Conservation (phyloP, 305 asterid species). For the Andrographis paniculata region DNA sequence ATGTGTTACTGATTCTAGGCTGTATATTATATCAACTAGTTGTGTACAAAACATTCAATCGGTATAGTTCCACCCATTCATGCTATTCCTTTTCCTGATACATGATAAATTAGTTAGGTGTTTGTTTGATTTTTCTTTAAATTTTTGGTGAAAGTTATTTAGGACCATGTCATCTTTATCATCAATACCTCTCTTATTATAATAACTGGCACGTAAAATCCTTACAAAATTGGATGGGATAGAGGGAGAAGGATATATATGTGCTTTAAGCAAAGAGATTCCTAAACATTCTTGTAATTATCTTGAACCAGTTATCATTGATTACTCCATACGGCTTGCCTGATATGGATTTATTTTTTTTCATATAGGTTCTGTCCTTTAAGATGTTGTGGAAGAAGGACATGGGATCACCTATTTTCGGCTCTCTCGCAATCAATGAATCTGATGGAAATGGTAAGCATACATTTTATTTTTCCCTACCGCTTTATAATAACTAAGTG, state of each 20-base stretch:
- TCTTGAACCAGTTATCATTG: conserved; percentile 6
- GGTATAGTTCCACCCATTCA: too few relatives aligned
- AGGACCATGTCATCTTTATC: not conserved
- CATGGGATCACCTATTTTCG: conserved; percentile 80
- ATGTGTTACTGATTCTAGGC: too few relatives aligned
- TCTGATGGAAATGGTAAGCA: conserved; percentile 48
- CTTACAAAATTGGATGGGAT: not conserved
- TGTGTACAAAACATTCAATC: not conserved
- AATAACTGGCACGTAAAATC: not conserved
- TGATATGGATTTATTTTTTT: conserved; percentile 15
- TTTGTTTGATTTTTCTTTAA: conserved; percentile 4
- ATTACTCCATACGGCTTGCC: conserved; percentile 7
- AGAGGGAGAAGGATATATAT: not conserved
- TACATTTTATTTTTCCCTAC: conserved; percentile 12
- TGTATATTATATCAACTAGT: too few relatives aligned
- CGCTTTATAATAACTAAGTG: too few relatives aligned
- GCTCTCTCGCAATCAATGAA: conserved; percentile 53
- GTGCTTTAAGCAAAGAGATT: not conserved
- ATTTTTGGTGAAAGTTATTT: conserved; percentile 1
- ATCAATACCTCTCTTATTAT: not conserved
- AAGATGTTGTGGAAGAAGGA: conserved; percentile 61
- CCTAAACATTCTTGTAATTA: conserved; percentile 1
- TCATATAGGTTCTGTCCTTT: conserved; percentile 46
- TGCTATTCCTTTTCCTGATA: not conserved
- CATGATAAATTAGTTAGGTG: conserved; percentile 3